Evolutionary conservation across 2,329 filamentous ascomycete genomes (phyloP).

Genomic region (Colletotrichum sp.): DNA sequence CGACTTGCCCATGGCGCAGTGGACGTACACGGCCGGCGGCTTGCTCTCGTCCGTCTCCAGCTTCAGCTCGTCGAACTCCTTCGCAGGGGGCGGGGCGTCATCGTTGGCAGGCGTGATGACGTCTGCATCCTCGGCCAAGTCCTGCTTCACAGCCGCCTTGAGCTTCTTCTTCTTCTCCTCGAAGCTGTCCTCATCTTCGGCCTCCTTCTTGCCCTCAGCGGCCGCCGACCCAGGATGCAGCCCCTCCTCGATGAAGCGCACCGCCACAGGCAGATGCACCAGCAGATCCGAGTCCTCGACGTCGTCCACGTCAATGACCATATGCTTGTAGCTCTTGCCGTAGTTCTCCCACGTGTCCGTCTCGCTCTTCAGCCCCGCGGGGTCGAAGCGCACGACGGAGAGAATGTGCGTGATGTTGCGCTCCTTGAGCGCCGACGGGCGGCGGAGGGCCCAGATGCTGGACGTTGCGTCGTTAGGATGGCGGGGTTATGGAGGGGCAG

Average conservation of each 20-base stretch:
- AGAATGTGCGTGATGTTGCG: constrained; percentile 87
- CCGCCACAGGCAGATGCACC: constrained; percentile 77
- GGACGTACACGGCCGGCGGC: constrained; percentile 56
- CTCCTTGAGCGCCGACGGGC: constrained; percentile 71
- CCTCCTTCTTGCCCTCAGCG: neutral
- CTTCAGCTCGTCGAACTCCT: constrained; percentile 6
- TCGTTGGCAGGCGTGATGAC: neutral
- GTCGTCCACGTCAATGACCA: constrained; percentile 87
- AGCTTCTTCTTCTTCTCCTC: constrained; percentile 7
- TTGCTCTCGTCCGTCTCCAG: constrained; percentile 16
- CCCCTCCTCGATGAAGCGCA: constrained; percentile 82
- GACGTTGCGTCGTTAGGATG: neutral
- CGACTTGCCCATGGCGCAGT: constrained; percentile 95
- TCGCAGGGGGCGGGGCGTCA: neutral
- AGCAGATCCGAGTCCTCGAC: constrained; percentile 88
- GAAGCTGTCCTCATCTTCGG: neutral
- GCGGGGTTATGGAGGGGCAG: neutral
- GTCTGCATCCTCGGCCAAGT: neutral
- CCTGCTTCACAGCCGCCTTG: neutral
- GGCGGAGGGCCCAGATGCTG: constrained; percentile 81
- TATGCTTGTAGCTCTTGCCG: constrained; percentile 69
- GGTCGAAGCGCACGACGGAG: constrained; percentile 72
- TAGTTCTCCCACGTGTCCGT: constrained; percentile 55
- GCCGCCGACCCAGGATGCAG: constrained; percentile 43
- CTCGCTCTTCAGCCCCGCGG: constrained; percentile 50